Percentiles rank a stretch among this genome's conserved stretches.
Evolutionary conservation across 495 filamentous ascomycete species (phyloP).

Genomic region (Aspergillus panamensis): DNA sequence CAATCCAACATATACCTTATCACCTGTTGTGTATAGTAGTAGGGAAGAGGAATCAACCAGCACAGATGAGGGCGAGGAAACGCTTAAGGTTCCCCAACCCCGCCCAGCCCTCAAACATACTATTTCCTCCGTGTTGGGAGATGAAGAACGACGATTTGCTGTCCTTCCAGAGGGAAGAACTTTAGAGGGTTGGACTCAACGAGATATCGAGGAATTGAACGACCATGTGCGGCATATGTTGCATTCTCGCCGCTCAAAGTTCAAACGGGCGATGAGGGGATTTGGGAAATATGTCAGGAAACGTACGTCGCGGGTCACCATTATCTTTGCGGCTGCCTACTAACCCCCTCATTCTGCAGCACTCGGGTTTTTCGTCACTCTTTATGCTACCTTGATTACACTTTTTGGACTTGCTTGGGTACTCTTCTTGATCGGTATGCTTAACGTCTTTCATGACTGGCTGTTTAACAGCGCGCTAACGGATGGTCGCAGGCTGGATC

Average conservation of each 20-base stretch:
- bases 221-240: slow-evolving; percentile 80
- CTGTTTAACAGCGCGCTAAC: slow-evolving; percentile 2
- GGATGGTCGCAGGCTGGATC: slow-evolving; percentile 58
- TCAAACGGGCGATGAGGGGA: slow-evolving; percentile 70
- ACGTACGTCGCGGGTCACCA: slow-evolving; percentile 41
- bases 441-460: neutral
- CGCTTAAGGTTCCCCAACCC: slow-evolving; percentile 21
- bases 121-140: slow-evolving; percentile 33
- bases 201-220: slow-evolving; percentile 69
- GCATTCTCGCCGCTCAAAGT: slow-evolving; percentile 69
- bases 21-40: slow-evolving; percentile 33
- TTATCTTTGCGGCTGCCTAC: neutral
- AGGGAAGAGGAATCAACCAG: slow-evolving; percentile 30
- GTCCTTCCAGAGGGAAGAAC: slow-evolving; percentile 54
- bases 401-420: slow-evolving; percentile 81
- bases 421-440: slow-evolving; percentile 67
- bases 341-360: slow-evolving; percentile 31
- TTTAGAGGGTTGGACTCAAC: slow-evolving; percentile 64
- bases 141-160: slow-evolving; percentile 35
- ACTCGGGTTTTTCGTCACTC: slow-evolving; percentile 69
- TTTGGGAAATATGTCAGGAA: slow-evolving; percentile 70
- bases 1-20: slow-evolving; percentile 69
- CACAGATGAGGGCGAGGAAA: slow-evolving; percentile 31
- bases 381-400: slow-evolving; percentile 78
- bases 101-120: slow-evolving; percentile 32